These are phyloP conservation scores for Venturia aucupariae DNA, from an alignment of 2,329 filamentous ascomycete species.

Conservation along the genomic window DNA sequence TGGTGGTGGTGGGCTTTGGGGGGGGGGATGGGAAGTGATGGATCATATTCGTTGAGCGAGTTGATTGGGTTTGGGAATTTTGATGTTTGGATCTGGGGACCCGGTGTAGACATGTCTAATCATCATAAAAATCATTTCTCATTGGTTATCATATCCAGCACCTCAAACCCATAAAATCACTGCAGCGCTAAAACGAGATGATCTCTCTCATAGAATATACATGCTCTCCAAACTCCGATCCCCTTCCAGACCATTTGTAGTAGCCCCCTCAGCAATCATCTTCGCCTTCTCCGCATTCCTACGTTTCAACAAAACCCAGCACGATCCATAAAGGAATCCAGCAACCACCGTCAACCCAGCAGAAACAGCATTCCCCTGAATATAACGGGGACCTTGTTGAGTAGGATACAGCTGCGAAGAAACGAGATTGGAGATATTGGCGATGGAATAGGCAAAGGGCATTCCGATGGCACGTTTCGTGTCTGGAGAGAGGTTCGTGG, in stretches of 20 bases:
- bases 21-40: no score
- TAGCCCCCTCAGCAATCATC: slow-evolving; percentile 21
- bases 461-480: slow-evolving; percentile 25
- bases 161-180: no score
- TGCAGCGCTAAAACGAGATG: background rate
- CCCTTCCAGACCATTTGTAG: slow-evolving; percentile 17
- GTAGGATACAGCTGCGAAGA: slow-evolving; percentile 28
- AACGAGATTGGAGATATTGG: slow-evolving; percentile 24
- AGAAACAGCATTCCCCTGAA: slow-evolving; percentile 22
- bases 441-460: slow-evolving; percentile 25
- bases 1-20: background rate
- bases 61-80: background rate
- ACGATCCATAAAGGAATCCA: slow-evolving; percentile 17
- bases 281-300: slow-evolving; percentile 24
- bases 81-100: no score
- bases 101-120: no score
- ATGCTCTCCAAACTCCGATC: slow-evolving; percentile 15
- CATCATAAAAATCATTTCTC: no score
- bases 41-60: no score
- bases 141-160: no score
- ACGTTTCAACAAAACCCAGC: slow-evolving; percentile 22
- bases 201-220: slow-evolving; percentile 15
- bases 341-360: slow-evolving; percentile 23
- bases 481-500: slow-evolving; percentile 28
- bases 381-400: slow-evolving; percentile 25